Evolutionary conservation across 2,329 filamentous ascomycete species (phyloP), one percentile per base, ranked within the genome.

Genomic region (Lasiodiplodia gonubiensis): DNA sequence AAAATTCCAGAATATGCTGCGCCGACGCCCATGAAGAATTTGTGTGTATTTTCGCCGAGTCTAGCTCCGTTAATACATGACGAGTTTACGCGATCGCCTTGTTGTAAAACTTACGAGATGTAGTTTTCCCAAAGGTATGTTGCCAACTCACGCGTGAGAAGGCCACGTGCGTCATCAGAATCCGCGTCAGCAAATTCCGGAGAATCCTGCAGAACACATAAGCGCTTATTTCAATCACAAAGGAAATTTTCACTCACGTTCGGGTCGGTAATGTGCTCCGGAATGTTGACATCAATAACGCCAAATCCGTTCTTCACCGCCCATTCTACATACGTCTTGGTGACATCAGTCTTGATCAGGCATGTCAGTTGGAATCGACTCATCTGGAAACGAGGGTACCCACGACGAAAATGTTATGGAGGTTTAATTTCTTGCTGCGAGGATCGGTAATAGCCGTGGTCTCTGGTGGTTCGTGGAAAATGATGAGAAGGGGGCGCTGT

Each of bases 51-150:
- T 2, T 90, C 83, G 66, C 83, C 86, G 61, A 89, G 89, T 37
- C 77, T 79, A 49, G 8, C 5, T 8, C 4, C 8, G 49, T 72
- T 21, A 66, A 71, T 69, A 39, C 23, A 11, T 18, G 3, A 18
- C 23, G 11, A 54, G 33, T 11, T 27, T 10, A 10, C 21, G 4
- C 7, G 21, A 6, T 11, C n/a, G 8, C 7, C 8, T 42, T 3
- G 16, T 6, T 39, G 12, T 10, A 52, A 23, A 18, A 71, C 82
- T 72, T 78, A 88, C 82, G 97, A 92, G 23, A 99, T 88, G 75
- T 97, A 97, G 75, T 99, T 99, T 73, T 97, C 94, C 95, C 95
- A 99, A 16, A 99, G 83, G 74, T 97, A 98, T 69, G 86, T 89
- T 4, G 94, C 88, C 12, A 97, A 82, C 69, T 94, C 89, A 69